A percentile compares a stretch with the other conserved stretches of the same genome.
These are phyloP conservation scores for Austroboletus eburneus DNA, from an alignment of 768 basidiomycete genomes.

Conservation along the genomic window DNA sequence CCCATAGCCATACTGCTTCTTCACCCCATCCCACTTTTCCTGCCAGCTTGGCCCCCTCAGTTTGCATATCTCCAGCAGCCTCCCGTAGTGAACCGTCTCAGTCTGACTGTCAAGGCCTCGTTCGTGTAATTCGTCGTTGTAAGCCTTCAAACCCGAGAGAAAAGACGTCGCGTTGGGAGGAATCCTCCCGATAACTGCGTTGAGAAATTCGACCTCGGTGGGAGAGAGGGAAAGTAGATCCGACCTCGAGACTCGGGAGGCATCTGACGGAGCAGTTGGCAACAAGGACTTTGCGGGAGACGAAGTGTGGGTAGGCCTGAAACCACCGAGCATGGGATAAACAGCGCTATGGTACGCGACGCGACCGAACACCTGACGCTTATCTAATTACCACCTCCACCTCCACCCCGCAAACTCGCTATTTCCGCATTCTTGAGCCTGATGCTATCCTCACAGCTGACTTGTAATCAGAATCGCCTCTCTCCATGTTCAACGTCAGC, in stretches of 20 bases:
- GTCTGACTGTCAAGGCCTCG: conserved; percentile 70
- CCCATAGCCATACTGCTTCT: conserved; percentile 46
- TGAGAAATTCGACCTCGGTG: conserved; percentile 66
- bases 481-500: background rate
- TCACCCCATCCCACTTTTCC: conserved; percentile 76
- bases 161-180: conserved; percentile 69
- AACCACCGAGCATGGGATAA: conserved; percentile 40
- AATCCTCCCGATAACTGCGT: conserved; percentile 69
- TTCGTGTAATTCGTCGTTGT: conserved; percentile 72
- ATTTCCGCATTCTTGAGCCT: conserved; percentile 10
- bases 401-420: background rate
- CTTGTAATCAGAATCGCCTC: no score
- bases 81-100: conserved; percentile 78
- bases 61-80: conserved; percentile 78
- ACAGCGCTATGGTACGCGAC: conserved; percentile 19
- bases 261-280: conserved; percentile 28
- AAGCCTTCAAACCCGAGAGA: conserved; percentile 78
- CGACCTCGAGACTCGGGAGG: conserved; percentile 40
- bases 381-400: conserved; percentile 19
- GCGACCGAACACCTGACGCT: no score
- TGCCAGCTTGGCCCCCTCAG: conserved; percentile 77
- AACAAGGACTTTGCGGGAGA: conserved; percentile 37
- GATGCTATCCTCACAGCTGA: conserved; percentile 8
- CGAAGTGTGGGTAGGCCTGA: conserved; percentile 46
- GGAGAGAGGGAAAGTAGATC: conserved; percentile 50